Base-by-base conservation (phyloP, 2,329 filamentous ascomycete genomes). In the Ophiosphaerella narmari region DNA sequence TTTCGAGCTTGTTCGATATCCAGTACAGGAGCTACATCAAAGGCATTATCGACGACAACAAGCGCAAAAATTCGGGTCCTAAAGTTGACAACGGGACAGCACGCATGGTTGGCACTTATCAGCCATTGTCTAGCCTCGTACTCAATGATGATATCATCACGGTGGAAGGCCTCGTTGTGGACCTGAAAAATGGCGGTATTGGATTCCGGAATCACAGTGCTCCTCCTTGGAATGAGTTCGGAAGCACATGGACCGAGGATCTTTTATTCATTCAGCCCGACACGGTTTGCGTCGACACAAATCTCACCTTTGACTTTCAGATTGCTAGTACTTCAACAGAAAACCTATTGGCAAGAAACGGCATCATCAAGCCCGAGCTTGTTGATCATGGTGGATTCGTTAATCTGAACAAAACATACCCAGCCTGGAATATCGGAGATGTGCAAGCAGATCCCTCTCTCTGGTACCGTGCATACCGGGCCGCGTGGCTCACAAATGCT, bases 241-340 rank as follows among this genome's bases (percentile, higher is more conserved):
- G 78, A 0, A 74, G 67, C 6, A 65, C 59, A 2, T 81, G 78
- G 78, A 63, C 66, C 0, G 79, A 82, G 48, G 77, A 81, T 46
- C 39, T 81, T 5, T 70, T 81, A 0, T 81, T 78, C 54, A 53
- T 80, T 9, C 73, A 79, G 51, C 79, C 78, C 0, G 72, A 76
- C 21, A 75, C 76, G 0, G 58, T 63, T 5, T 80, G 78, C 49
- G 75, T 79, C 5, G 64, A 76, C 43, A 74, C 69, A 2, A 78
- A 78, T 48, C 51, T 76, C 2, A 78, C 77, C 0, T 43, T 80
- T 4, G 75, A 79, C 29, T 79, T 75, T 46, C 55, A 29, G 11
- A 29, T 29, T 8, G 7, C 26, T 7, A 8, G 11, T 11, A 8
- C 26, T 8, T 8, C 7, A 8, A 11, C 7, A 7, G 26, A 29